phyloP scores from a whole-genome alignment of 2,329 filamentous ascomycete genomes.

The Exophiala bonariae region DNA sequence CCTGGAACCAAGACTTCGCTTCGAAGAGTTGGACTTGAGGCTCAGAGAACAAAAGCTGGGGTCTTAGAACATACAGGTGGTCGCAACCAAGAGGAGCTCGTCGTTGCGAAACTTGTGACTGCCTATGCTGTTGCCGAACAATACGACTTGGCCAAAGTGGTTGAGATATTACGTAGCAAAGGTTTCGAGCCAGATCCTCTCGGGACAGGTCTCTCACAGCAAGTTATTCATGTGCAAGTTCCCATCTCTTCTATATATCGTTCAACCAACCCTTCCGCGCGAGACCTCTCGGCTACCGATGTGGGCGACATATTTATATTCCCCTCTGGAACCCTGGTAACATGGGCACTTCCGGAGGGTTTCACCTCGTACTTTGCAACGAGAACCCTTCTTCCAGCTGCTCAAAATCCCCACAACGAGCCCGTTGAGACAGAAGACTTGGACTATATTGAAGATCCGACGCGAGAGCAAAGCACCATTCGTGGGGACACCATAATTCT shows the following conservation, averaged over 20 bases:
- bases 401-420: slow-evolving; percentile 70
- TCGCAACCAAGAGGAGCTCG: slow-evolving; percentile 39
- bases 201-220: slow-evolving; percentile 62
- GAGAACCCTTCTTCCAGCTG: slow-evolving; percentile 71
- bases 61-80: slow-evolving; percentile 49
- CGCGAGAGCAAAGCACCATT: slow-evolving; percentile 72
- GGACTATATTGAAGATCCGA: slow-evolving; percentile 76
- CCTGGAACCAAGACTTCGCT: slow-evolving; percentile 70
- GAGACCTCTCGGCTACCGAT: slow-evolving; percentile 43
- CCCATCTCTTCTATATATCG: slow-evolving; percentile 47
- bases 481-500: slow-evolving; percentile 86
- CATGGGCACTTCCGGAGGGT: slow-evolving; percentile 81
- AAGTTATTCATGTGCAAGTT: slow-evolving; percentile 63
- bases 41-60: slow-evolving; percentile 62
- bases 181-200: slow-evolving; percentile 65
- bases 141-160: slow-evolving; percentile 61
- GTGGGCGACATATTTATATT: slow-evolving; percentile 92
- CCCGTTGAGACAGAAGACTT: slow-evolving; percentile 84
- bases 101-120: slow-evolving; percentile 50
- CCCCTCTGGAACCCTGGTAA: slow-evolving; percentile 87
- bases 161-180: slow-evolving; percentile 56
- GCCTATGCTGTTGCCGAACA: slow-evolving; percentile 69
- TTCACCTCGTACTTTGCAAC: slow-evolving; percentile 70
- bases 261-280: slow-evolving; percentile 41
- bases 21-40: slow-evolving; percentile 81